phyloP scores from a whole-genome alignment of 2,329 filamentous ascomycete species.

The Xylariomycetidae sp. region DNA sequence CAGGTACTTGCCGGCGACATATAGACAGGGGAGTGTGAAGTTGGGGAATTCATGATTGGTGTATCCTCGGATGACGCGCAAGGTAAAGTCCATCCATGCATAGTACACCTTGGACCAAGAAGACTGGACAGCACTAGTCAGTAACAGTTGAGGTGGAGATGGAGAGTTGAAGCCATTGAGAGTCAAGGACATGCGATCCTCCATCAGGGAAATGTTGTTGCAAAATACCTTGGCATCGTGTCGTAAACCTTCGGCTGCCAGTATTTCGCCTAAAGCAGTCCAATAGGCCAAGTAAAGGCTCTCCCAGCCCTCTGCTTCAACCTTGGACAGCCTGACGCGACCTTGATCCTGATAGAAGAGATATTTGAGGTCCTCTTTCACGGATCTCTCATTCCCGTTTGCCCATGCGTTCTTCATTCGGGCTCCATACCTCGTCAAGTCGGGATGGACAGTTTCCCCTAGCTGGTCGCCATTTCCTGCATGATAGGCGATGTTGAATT shows the following conservation, averaged over 20 bases:
- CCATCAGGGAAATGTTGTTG: background rate
- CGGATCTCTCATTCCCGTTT: conserved; percentile 61
- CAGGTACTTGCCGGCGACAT: conserved; percentile 80
- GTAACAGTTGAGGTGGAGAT: background rate
- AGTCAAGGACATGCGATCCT: too few species aligned
- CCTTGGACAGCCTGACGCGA: conserved; percentile 51
- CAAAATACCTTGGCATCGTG: conserved; percentile 27
- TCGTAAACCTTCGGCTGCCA: conserved; percentile 56
- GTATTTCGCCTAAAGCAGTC: conserved; percentile 72
- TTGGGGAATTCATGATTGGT: conserved; percentile 70
- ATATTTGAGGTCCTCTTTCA: conserved; percentile 67
- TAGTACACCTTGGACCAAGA: conserved; percentile 83
- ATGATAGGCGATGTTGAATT: conserved; percentile 67
- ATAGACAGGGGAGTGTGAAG: conserved; percentile 91
- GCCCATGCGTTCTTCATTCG: conserved; percentile 67
- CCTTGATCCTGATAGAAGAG: conserved; percentile 60
- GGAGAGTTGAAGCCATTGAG: too few species aligned
- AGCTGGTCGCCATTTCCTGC: conserved; percentile 66
- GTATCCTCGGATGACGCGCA: conserved; percentile 75
- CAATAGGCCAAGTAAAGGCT: conserved; percentile 82
- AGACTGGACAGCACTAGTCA: conserved; percentile 27
- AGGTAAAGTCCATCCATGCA: conserved; percentile 80
- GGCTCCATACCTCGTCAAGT: conserved; percentile 58
- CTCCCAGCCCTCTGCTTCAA: conserved; percentile 76
- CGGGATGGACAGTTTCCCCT: conserved; percentile 69